Conservation (phyloP, 352 stramenopile species). For the Phytophthora constricta region DNA sequence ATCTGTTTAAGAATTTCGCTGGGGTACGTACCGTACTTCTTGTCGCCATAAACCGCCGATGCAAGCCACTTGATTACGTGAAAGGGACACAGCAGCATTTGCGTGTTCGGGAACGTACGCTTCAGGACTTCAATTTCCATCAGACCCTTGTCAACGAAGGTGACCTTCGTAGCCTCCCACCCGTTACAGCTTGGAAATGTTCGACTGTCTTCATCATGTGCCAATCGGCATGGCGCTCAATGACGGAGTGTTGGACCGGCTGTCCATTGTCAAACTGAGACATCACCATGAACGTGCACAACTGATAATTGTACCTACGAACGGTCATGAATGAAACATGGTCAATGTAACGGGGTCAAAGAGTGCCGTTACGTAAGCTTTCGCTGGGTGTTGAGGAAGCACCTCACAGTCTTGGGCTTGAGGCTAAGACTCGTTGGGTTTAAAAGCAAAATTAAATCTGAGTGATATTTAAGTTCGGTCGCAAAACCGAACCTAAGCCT, state of each 20-base stretch:
- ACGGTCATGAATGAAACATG: background rate
- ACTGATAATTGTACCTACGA: background rate
- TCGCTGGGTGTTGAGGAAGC: too few relatives aligned
- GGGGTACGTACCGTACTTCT: slow-evolving; percentile 4
- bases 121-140: background rate
- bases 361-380: too few relatives aligned
- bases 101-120: background rate
- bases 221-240: background rate
- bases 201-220: background rate
- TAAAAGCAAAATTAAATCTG: too few relatives aligned
- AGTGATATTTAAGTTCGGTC: too few relatives aligned
- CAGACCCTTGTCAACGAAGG: background rate
- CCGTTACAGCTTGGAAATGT: background rate
- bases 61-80: background rate
- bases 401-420: too few relatives aligned
- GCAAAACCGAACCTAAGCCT: too few relatives aligned
- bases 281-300: background rate
- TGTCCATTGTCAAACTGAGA: background rate
- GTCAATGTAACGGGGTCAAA: too few relatives aligned
- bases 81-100: background rate
- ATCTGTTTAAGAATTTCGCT: slow-evolving; percentile 14
- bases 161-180: background rate
- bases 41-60: background rate
- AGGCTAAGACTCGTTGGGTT: too few relatives aligned
- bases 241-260: background rate